These are phyloP conservation scores for Pythium guiyangense DNA, from an alignment of 352 stramenopile genomes.

Conservation along the genomic window DNA sequence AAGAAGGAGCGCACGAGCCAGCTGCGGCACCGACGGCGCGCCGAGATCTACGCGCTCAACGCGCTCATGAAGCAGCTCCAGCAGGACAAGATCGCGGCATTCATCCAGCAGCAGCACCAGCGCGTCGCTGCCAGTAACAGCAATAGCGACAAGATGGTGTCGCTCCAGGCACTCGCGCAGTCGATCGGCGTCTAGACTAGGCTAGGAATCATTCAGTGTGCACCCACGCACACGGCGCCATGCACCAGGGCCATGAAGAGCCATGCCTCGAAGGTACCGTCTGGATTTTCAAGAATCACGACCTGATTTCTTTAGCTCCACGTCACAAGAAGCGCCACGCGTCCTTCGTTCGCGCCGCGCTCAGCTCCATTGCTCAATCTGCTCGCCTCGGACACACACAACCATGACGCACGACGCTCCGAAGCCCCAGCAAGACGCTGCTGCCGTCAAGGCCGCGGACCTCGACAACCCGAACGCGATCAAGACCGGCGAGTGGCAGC, in stretches of 20 bases:
- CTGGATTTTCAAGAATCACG: no score
- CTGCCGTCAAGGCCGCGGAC: not conserved
- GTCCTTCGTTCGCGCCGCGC: no score
- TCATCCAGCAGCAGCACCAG: slow-evolving; percentile 37
- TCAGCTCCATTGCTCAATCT: not conserved
- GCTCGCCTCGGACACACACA: not conserved
- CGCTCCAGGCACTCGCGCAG: slow-evolving; percentile 7
- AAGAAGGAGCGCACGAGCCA: slow-evolving; percentile 38
- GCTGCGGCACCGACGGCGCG: slow-evolving; percentile 42
- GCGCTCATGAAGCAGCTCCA: slow-evolving; percentile 55
- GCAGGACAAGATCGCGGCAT: slow-evolving; percentile 58
- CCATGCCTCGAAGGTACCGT: no score
- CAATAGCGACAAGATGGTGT: not conserved
- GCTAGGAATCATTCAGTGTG: not conserved
- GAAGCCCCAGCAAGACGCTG: not conserved
- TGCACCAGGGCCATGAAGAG: no score
- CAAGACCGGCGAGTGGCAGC: slow-evolving; percentile 19
- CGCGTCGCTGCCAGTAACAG: not conserved
- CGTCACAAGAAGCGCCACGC: no score
- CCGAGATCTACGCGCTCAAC: slow-evolving; percentile 75
- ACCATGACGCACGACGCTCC: not conserved
- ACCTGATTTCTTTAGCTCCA: not conserved
- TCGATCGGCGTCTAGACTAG: slow-evolving; percentile 21
- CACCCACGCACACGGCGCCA: not conserved
- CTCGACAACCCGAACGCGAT: not conserved